Base-by-base conservation (phyloP, 139 green algal genomes). In the Zygnema cylindricum region DNA sequence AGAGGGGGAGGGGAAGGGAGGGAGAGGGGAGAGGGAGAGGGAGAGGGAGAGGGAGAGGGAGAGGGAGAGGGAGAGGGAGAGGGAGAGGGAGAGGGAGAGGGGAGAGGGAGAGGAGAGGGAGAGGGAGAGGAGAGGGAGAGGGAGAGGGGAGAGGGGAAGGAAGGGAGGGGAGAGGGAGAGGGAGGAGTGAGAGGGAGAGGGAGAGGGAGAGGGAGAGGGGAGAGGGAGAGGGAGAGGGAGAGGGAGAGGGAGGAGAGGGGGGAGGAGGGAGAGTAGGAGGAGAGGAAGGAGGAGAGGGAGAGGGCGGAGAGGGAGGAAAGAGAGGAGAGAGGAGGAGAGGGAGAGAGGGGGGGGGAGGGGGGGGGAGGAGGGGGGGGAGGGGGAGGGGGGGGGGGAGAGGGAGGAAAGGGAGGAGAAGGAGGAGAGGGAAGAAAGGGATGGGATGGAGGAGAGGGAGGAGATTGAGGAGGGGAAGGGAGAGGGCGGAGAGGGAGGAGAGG, bases 1-100 rank as follows among this genome's bases (percentile, higher is more conserved):
- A 77, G 49, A 77, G 49, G 77, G 77, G 7, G 77, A 85, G 77
- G 77, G 77, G 16, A 16, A 77, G 77, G 49, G 77, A 43, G 77
- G 83, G 49, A 11, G 49, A 54, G 77, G 83, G 77, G 71, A 54
- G 77, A 43, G 36, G 49, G 77, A 54, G 49, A 54, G 49, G 16
- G 77, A 77, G 77, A 85, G 77, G 16, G 49, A 11, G 49, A 77
- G 77, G 83, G 77, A 77, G 36, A 43, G 49, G 16, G 49, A 55
- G 77, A 3, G 77, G 83, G 42, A 11, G 49, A 54, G 77, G 83
- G 77, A 11, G 49, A 77, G 49, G 11, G 77, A 83, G 77, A 11
- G 77, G 11, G 49, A 77, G 77, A 77, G 49, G 16, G 77, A 11
- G 77, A 85, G 77, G 16, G 77, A 77, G 49, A 85, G 49, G 11